These are phyloP conservation scores for Rubus parviflorus DNA, from an alignment of 306 rosid genomes.

Conservation along the genomic window DNA sequence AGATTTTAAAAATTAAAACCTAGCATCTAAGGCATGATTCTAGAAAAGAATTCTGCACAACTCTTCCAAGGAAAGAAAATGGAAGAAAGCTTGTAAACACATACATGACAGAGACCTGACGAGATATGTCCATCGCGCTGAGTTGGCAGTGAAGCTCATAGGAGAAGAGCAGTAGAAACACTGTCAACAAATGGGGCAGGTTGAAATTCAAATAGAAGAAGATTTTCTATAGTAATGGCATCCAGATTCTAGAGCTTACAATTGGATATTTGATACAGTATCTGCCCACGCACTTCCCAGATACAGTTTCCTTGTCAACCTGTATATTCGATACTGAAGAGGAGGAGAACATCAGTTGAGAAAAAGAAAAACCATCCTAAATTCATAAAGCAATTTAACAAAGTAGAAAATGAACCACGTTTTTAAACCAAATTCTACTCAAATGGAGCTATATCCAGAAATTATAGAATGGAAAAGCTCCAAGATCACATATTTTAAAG, in stretches of 20 bases:
- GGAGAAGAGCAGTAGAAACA: slow-evolving; percentile 68
- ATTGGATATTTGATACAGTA: slow-evolving; percentile 38
- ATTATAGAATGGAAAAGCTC: not conserved
- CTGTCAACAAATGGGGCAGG: slow-evolving; percentile 39
- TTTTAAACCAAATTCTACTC: not conserved
- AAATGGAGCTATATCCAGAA: no score
- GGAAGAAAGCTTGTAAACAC: no score
- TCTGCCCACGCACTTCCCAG: slow-evolving; percentile 54
- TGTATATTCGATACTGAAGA: slow-evolving; percentile 46
- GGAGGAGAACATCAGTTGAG: slow-evolving; percentile 1
- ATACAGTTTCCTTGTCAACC: slow-evolving; percentile 62
- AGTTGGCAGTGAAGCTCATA: slow-evolving; percentile 74
- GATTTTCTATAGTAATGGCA: slow-evolving; percentile 3
- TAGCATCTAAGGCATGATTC: not conserved
- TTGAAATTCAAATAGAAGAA: slow-evolving; percentile 21
- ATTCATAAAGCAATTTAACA: not conserved
- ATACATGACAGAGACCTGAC: slow-evolving; percentile 61
- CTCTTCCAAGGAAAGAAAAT: no score
- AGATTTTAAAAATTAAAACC: not conserved
- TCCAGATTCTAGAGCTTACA: slow-evolving; percentile 39
- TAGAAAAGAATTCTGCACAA: not conserved
- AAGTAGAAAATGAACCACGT: not conserved
- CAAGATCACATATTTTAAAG: not conserved
- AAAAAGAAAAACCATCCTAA: not conserved
- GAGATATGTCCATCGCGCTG: slow-evolving; percentile 44